Evolutionary conservation across 2,329 filamentous ascomycete genomes (phyloP).

Genomic region (Aspergillus unguis): DNA sequence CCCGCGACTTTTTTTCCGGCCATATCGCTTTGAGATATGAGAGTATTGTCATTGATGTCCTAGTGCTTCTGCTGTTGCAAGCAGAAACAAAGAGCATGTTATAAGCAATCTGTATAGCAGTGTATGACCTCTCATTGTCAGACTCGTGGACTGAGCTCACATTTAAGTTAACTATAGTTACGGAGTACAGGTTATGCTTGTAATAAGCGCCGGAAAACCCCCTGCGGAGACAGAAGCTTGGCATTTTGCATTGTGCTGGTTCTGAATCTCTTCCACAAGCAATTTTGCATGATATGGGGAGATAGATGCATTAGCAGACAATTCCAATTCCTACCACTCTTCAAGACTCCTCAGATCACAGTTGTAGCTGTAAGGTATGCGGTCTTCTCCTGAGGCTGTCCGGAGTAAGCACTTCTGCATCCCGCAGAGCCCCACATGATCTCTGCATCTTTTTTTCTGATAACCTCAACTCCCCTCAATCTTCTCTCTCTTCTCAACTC

Average conservation of each 20-base stretch:
- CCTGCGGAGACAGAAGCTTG: not conserved
- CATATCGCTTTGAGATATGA: too few relatives aligned
- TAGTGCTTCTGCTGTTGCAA: too few relatives aligned
- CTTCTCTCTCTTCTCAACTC: not conserved
- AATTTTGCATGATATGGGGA: not conserved
- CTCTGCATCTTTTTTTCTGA: not conserved
- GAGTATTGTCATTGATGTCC: too few relatives aligned
- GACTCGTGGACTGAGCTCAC: too few relatives aligned
- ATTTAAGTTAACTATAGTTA: too few relatives aligned
- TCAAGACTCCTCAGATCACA: not conserved
- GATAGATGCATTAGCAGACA: not conserved
- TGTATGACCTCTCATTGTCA: too few relatives aligned
- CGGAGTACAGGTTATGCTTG: too few relatives aligned
- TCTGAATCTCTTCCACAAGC: not conserved
- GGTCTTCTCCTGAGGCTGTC: not conserved
- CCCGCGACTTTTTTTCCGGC: too few relatives aligned
- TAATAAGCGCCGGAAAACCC: not conserved
- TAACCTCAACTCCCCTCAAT: not conserved
- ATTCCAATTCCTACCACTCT: not conserved
- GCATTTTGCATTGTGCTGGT: not conserved
- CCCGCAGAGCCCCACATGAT: not conserved
- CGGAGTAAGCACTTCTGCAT: not conserved
- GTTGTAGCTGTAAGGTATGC: not conserved
- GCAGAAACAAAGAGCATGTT: too few relatives aligned
- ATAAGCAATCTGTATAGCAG: too few relatives aligned